phyloP scores from a whole-genome alignment of 164 flowering plant species.

The Macadamia tetraphylla region DNA sequence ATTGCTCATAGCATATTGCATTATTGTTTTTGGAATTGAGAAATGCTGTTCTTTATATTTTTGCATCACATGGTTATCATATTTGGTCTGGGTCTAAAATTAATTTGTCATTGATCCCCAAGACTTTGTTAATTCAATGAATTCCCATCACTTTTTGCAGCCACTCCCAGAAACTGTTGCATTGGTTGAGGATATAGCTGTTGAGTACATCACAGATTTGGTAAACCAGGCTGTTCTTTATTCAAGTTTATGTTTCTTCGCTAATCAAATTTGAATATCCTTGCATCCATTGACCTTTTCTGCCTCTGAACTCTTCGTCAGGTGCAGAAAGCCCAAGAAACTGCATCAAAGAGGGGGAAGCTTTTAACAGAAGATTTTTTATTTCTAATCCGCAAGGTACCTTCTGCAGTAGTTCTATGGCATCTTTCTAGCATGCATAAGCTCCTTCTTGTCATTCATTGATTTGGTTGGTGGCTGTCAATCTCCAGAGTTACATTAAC shows the following conservation, averaged over 20 bases:
- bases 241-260: not conserved
- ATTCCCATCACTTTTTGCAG: conserved; percentile 22
- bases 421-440: too few relatives aligned
- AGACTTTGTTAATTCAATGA: too few relatives aligned
- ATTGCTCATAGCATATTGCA: too few relatives aligned
- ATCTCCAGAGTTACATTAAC: too few relatives aligned
- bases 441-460: too few relatives aligned
- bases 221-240: conserved; percentile 28
- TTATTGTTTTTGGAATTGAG: too few relatives aligned
- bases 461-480: too few relatives aligned
- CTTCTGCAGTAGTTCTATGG: not conserved
- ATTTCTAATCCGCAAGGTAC: conserved; percentile 80
- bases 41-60: too few relatives aligned
- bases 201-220: conserved; percentile 87
- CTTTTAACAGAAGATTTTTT: conserved; percentile 85
- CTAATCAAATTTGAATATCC: too few relatives aligned
- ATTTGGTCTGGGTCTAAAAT: too few relatives aligned
- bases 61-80: too few relatives aligned
- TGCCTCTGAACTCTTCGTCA: conserved; percentile 12
- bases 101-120: too few relatives aligned
- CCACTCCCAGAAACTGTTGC: conserved; percentile 91
- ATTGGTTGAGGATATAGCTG: conserved; percentile 89
- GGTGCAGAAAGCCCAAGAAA: conserved; percentile 90
- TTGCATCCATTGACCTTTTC: not conserved
- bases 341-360: conserved; percentile 81